These are phyloP conservation scores for Aureobasidium sp. DNA, from an alignment of 2,329 filamentous ascomycete species.

Conservation along the genomic window DNA sequence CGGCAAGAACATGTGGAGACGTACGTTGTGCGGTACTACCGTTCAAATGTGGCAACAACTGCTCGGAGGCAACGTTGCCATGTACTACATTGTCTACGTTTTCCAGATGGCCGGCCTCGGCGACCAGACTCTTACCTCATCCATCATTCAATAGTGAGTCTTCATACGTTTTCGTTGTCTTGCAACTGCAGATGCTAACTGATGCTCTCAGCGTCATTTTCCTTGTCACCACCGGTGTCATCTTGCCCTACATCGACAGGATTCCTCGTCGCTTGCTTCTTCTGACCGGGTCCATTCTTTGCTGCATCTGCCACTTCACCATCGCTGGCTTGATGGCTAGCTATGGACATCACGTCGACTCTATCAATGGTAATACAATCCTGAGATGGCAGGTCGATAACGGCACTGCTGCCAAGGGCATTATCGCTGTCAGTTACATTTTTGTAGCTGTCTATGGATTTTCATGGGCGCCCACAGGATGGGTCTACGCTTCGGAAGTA, in stretches of 20 bases:
- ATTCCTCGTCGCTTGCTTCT: conserved; percentile 33
- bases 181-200: background rate
- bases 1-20: conserved; percentile 49
- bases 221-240: conserved; percentile 34
- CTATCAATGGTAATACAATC: conserved; percentile 41
- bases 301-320: conserved; percentile 42
- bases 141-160: conserved; percentile 31
- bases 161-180: background rate
- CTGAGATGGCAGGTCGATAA: conserved; percentile 47
- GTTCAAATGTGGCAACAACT: conserved; percentile 53
- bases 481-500: conserved; percentile 57
- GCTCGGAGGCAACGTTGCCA: conserved; percentile 30
- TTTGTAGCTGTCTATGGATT: conserved; percentile 57
- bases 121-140: conserved; percentile 40
- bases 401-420: conserved; percentile 45
- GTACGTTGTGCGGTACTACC: conserved; percentile 48
- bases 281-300: conserved; percentile 35
- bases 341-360: conserved; percentile 36
- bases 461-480: conserved; percentile 56
- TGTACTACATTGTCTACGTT: conserved; percentile 51
- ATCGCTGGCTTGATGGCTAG: conserved; percentile 40
- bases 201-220: conserved; percentile 28
- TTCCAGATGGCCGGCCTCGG: conserved; percentile 54
- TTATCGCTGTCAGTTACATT: conserved; percentile 59
- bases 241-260: conserved; percentile 35